Base-by-base conservation (phyloP, 2,329 filamentous ascomycete species). In the Zalaria obscura region DNA sequence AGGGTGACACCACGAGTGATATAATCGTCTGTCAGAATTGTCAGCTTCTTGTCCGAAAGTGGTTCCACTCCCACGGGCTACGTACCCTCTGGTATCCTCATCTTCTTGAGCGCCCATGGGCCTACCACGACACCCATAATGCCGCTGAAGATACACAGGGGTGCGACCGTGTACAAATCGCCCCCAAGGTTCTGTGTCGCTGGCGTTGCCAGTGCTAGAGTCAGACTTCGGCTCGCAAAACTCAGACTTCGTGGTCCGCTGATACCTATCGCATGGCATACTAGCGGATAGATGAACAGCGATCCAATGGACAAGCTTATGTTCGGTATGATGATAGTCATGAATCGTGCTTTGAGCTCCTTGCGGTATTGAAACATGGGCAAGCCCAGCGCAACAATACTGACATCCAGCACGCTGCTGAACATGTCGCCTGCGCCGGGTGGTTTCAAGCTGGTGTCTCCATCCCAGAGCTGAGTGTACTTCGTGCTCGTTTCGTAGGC, bases 321-420 rank as follows among this genome's bases (percentile, higher is more conserved):
- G 47, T 69, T 75, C 2, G 75, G 74, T 2, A 72, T 53, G 4
- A 72, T 58, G 42, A 78, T 76, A 34, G 68, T 64, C 34, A 67
- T 49, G 49, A 75, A 73, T 40, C 52, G 44, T 31, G 38, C 42
- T 25, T 61, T 60, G 9, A 78, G 63, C 57, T 78, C 73, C 33
- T 67, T 62, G 3, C 73, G 68, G 56, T 76, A 76, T 42, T 70
- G 68, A 53, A 71, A 77, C 72, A 78, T 78, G 0, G 75, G 73
- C 11, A 78, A 56, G 2, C 74, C 73, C 3, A 78, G 65, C 1
- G 72, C 65, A 0, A 78, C 70, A 47, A 78, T 78, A 46, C 65
- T 66, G 5, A 72, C 73, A 50, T 78, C 74, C 2, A 78, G 64
- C 4, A 70, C 55, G 35, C 66, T 71, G 46, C 63, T 58, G 45